These are phyloP conservation scores for Microsporum audouinii DNA, from an alignment of 2,329 filamentous ascomycete genomes.

Conservation along the genomic window DNA sequence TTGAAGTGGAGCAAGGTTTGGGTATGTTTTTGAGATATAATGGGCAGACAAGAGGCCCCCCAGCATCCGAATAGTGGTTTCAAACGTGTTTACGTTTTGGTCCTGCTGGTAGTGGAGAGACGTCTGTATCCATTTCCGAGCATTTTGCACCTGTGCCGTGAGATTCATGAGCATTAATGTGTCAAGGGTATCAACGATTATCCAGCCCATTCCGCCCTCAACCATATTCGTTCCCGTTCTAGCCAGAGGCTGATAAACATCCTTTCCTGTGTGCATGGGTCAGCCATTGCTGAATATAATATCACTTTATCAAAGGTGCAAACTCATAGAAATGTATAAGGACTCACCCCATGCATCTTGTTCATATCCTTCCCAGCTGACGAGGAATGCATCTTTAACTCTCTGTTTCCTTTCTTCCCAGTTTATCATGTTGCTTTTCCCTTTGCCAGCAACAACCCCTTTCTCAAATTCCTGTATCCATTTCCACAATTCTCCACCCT, in stretches of 20 bases:
- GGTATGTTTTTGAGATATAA: conserved; percentile 78
- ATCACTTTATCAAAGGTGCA: background rate
- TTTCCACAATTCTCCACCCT: conserved; percentile 39
- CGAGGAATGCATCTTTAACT: conserved; percentile 78
- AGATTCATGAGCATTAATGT: conserved; percentile 98
- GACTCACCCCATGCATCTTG: conserved; percentile 83
- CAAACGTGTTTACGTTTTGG: conserved; percentile 93
- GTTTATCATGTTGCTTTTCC: conserved; percentile 40
- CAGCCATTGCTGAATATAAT: conserved; percentile 14
- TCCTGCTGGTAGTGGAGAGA: conserved; percentile 78
- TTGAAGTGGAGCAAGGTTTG: conserved; percentile 61
- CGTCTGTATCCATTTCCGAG: conserved; percentile 76
- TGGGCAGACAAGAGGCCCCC: conserved; percentile 87
- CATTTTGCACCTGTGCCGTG: conserved; percentile 70
- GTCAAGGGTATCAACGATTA: conserved; percentile 90
- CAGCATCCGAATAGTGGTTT: conserved; percentile 95
- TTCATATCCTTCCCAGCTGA: conserved; percentile 89
- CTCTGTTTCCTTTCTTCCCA: conserved; percentile 68
- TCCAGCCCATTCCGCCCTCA: conserved; percentile 84
- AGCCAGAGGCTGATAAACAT: conserved; percentile 75
- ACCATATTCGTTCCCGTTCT: conserved; percentile 78
- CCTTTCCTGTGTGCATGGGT: conserved; percentile 46
- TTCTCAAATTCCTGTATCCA: conserved; percentile 47
- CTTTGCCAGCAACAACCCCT: conserved; percentile 21
- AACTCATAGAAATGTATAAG: background rate